Evolutionary conservation across 768 basidiomycete species (phyloP), one percentile per base, ranked within the genome.

Genomic region (Baorangia bicolor): DNA sequence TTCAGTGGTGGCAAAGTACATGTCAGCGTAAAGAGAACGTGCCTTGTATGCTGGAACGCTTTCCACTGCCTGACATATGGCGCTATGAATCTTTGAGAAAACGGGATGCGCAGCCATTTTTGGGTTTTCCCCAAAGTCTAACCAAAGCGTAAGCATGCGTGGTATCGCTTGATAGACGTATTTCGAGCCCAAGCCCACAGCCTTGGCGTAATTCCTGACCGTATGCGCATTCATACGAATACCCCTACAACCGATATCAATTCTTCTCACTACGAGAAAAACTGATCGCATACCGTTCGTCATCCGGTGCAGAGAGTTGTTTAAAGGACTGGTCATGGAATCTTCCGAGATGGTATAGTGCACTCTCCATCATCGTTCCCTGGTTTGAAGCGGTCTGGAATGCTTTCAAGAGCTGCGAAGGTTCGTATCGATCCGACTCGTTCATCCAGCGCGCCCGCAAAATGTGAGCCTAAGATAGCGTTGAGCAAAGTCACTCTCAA

Each of bases 151-250:
- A 10, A 99, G 79, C 58, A 98, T 78, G 38, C 97, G 86, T 0
- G 97, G 95, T 57, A 99, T 85, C 0, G 94, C 93, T 68, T 96
- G 96, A 69, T 96, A 98, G 23, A 96, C 87, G 69, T 89, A 97
- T 77, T 99, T 99, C 35, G 94, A 92, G 18, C 97, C 97, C 65
- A 79, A 74, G 64, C 77, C 77, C 43, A 95, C 84, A 1, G 94
- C 88, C 57, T 78, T 83, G 3, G 80, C 77, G 58, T 87, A 96
- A 59, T 81, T 75, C 65, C 78, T 78, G 64, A 94, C 72, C 20
- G 90, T 88, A 50, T 82, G 79, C 7, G 79, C 59, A 62, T 83
- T 83, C 87, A 91, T 85, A 54, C 76, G 82, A 40, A 82, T 67
- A 5, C 81, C 82, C 21, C 90, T 90, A 55, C 25, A 10, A 14